Evolutionary conservation across 2,329 filamentous ascomycete genomes (phyloP), one percentile per base, ranked within the genome.

Genomic region (Cladosporium phlei): DNA sequence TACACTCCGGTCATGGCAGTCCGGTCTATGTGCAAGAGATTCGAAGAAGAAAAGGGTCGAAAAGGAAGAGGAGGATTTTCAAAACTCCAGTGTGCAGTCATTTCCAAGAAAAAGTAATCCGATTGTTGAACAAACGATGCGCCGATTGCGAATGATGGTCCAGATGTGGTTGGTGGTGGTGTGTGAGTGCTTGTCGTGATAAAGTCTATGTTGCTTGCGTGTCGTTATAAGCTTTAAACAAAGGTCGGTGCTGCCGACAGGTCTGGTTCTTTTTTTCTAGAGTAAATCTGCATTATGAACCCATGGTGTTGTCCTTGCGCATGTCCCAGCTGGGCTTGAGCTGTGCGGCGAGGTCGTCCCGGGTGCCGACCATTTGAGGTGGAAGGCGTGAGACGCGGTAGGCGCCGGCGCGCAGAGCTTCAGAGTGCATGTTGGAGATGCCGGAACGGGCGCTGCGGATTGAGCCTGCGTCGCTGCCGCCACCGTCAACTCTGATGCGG

Each of bases 311-410:
- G 32, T 48, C 39, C 16, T 35, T 33, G 34, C 64, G 60, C 66
- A 80, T 68, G 60, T 76, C 70, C 75, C 77, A 77, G 48, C 69
- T 69, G 27, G 80, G 80, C 57, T 69, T 69, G 62, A 84, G 66
- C 54, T 80, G 71, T n/a, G 66, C 68, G 48, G 71, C 68, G 64
- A 91, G 67, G 47, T 88, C 80, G 25, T 85, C 79, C 59, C 76
- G 77, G 3, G 87, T 89, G 54, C 89, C 90, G 48, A 95, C 87
- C 33, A 83, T 79, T 56, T 90, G 88, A 48, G 81, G 83, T 0
- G 90, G 89, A 51, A 96, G 77, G 39, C 86, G 82, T 63, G 87
- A 93, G 54, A 96, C 80, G 52, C 90, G 86, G 60, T 94, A 91
- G 35, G 88, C 89, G 54, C 90, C 90, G 48, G 72, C 78, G 54